These are phyloP conservation scores for Lophium mytilinum DNA, from an alignment of 495 filamentous ascomycete species.

Conservation along the genomic window DNA sequence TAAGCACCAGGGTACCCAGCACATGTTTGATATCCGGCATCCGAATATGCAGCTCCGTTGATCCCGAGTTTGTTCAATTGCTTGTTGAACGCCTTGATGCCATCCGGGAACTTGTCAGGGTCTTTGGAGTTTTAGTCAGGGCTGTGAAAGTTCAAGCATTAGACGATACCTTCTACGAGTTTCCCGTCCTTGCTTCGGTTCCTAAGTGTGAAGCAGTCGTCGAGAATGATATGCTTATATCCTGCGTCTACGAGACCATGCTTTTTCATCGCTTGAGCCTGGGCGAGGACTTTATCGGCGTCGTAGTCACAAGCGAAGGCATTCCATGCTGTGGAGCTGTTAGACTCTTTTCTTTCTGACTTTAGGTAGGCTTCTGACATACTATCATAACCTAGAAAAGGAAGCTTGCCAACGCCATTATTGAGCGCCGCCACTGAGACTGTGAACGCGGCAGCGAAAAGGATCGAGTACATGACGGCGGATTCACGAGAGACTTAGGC, in stretches of 20 bases:
- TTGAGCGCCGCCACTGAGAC: slow-evolving; percentile 3
- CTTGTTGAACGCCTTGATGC: slow-evolving; percentile 8
- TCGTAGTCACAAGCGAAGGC: slow-evolving; percentile 21
- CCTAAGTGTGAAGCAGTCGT: slow-evolving; percentile 20
- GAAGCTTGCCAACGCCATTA: slow-evolving; percentile 21
- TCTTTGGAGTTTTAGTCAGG: neutral
- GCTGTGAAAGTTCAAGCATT: neutral
- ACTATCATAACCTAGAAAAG: slow-evolving; percentile 19
- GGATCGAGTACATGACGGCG: no score
- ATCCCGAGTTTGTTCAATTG: slow-evolving; percentile 14
- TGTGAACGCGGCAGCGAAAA: no score
- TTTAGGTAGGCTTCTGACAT: neutral
- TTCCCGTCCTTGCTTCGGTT: slow-evolving; percentile 12
- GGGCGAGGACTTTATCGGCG: slow-evolving; percentile 6
- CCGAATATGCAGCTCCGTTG: slow-evolving; percentile 9
- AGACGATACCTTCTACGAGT: slow-evolving; percentile 2
- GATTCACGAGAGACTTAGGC: no score
- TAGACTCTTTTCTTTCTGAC: neutral
- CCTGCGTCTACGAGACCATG: slow-evolving; percentile 13
- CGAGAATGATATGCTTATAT: slow-evolving; percentile 20
- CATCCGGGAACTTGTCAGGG: slow-evolving; percentile 15
- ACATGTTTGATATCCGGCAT: neutral
- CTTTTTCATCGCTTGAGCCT: slow-evolving; percentile 15
- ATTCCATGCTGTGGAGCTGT: slow-evolving; percentile 6
- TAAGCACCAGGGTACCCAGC: no score